These are phyloP conservation scores for Candida sp. DNA, from an alignment of 1,139 yeast genomes.

Conservation along the genomic window DNA sequence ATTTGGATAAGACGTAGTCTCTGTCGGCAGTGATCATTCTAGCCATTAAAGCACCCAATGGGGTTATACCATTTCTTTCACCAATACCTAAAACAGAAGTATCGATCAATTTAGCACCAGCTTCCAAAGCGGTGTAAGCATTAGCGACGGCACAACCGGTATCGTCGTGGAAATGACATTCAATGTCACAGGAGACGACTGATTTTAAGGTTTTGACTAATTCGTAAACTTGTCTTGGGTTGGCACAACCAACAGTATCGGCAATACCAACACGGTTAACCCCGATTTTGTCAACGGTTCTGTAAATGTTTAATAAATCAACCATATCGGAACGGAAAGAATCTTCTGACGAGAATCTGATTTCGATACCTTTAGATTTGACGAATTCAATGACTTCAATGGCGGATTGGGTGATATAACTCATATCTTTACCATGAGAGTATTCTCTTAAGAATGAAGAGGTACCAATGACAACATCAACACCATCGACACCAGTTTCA, in stretches of 20 bases:
- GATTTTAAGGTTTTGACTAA: constrained; percentile 89
- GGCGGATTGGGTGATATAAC: constrained; percentile 94
- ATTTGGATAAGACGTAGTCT: constrained; percentile 91
- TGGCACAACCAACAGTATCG: constrained; percentile 98
- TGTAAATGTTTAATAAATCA: constrained; percentile 90
- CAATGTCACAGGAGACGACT: constrained; percentile 95
- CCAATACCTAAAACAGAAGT: constrained; percentile 97
- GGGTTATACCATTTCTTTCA: constrained; percentile 98
- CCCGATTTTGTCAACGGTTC: constrained; percentile 96
- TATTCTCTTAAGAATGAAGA: constrained; percentile 93
- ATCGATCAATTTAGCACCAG: constrained; percentile 94
- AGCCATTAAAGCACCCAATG: constrained; percentile 98
- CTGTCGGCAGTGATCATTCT: constrained; percentile 99
- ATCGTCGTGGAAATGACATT: constrained; percentile 98
- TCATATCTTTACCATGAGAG: constrained; percentile 99
- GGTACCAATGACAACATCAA: constrained; percentile 97
- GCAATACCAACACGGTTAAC: constrained; percentile 99
- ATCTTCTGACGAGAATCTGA: constrained; percentile 96
- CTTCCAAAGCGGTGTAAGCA: constrained; percentile 97
- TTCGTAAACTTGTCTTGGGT: constrained; percentile 98
- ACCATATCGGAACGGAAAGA: constrained; percentile 97
- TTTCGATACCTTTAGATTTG: constrained; percentile 95
- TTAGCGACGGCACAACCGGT: constrained; percentile 99
- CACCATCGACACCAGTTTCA: constrained; percentile 98
- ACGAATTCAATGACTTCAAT: constrained; percentile 97